Evolutionary conservation across 345 rosid genomes (phyloP).

Genomic region (Hibiscus syriacus): DNA sequence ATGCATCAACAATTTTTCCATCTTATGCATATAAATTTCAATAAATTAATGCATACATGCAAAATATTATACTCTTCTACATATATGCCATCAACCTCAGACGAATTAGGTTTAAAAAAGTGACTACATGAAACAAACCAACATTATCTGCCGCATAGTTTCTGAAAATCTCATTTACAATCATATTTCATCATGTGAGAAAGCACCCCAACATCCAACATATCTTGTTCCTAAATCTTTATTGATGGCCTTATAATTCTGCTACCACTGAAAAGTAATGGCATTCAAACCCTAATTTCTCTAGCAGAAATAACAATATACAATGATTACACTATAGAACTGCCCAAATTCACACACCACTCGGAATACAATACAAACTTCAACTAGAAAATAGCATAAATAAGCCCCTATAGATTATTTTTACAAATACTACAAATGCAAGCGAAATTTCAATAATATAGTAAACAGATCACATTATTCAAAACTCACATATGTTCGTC

Average conservation of each 20-base stretch:
- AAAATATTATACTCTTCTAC: not conserved
- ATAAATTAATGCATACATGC: not conserved
- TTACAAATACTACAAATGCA: not conserved
- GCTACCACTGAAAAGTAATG: no score
- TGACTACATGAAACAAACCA: not conserved
- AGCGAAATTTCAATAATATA: not conserved
- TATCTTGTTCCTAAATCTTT: no score
- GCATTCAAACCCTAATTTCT: no score
- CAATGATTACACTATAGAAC: not conserved
- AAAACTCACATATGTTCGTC: not conserved
- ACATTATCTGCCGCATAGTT: not conserved
- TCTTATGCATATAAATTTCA: constrained; percentile 14
- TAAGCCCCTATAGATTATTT: not conserved
- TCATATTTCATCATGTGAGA: no score
- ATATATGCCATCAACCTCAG: not conserved
- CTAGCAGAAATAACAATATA: not conserved
- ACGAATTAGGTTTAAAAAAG: not conserved
- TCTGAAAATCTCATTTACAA: constrained; percentile 3
- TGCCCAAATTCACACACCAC: not conserved
- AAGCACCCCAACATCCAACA: no score
- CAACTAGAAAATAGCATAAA: not conserved
- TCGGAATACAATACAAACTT: not conserved
- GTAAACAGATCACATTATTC: not conserved
- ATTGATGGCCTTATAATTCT: no score
- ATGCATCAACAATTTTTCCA: not conserved